These are phyloP conservation scores for Yamadazyma kanchanaburiensis DNA, from an alignment of 1,139 yeast species.

Conservation along the genomic window DNA sequence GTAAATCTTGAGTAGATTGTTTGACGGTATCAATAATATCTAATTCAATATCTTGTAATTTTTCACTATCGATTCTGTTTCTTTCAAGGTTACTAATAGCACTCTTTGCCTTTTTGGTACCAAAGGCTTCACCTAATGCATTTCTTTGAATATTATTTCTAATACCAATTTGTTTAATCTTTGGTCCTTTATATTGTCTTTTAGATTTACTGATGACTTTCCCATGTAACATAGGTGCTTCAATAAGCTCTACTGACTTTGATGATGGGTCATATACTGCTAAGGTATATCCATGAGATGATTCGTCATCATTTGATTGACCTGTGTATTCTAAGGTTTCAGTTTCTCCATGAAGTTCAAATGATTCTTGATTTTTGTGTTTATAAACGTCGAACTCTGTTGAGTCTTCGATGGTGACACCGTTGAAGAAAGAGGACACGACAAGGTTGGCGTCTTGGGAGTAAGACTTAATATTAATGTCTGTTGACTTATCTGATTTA, in stretches of 20 bases:
- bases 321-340: slow-evolving; percentile 75
- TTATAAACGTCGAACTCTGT: slow-evolving; percentile 64
- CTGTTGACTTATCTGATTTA: slow-evolving; percentile 9
- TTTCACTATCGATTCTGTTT: slow-evolving; percentile 82
- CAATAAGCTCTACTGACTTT: slow-evolving; percentile 58
- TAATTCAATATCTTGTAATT: slow-evolving; percentile 67
- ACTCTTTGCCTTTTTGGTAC: slow-evolving; percentile 94
- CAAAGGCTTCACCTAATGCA: slow-evolving; percentile 91
- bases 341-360: slow-evolving; percentile 74
- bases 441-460: slow-evolving; percentile 35
- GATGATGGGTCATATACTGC: slow-evolving; percentile 68
- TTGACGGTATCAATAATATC: slow-evolving; percentile 83
- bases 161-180: slow-evolving; percentile 53
- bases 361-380: slow-evolving; percentile 44
- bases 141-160: slow-evolving; percentile 62
- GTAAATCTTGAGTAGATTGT: slow-evolving; percentile 67
- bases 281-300: slow-evolving; percentile 44
- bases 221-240: slow-evolving; percentile 56
- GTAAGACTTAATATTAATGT: slow-evolving; percentile 21
- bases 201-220: slow-evolving; percentile 54
- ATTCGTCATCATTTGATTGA: slow-evolving; percentile 30
- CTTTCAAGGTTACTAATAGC: slow-evolving; percentile 79
- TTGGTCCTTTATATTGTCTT: slow-evolving; percentile 56
- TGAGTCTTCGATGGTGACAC: slow-evolving; percentile 57
- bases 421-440: slow-evolving; percentile 69